A percentile compares a stretch with the other conserved stretches of the same genome.
Conservation (phyloP, 148 eudicot genomes). For the Simmondsia chinensis region DNA sequence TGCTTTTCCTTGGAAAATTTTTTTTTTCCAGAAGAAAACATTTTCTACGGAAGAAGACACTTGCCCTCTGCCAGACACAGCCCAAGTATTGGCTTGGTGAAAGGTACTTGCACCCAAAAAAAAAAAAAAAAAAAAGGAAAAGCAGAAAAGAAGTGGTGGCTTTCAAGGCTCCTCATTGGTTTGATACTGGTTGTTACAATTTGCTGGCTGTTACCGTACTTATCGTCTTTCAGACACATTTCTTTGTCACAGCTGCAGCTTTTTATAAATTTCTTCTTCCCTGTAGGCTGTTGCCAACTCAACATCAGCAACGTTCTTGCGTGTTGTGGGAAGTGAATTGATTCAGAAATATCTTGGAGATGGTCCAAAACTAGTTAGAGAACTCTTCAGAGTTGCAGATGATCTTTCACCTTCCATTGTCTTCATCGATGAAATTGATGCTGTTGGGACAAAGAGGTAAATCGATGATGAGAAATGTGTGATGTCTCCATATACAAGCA, state of each 20-base stretch:
- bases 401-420: conserved; percentile 97
- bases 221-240: no score
- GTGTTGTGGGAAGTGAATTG: conserved; percentile 97
- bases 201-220: no score
- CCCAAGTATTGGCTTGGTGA: no score
- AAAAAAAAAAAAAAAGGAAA: no score
- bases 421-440: conserved; percentile 96
- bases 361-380: conserved; percentile 93
- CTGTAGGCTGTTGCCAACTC: conserved; percentile 96
- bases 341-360: conserved; percentile 95
- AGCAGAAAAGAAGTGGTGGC: no score
- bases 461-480: not conserved
- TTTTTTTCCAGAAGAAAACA: no score
- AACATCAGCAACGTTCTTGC: conserved; percentile 89
- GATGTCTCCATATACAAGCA: not conserved
- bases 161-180: no score
- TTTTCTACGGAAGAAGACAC: no score
- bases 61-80: no score
- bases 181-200: no score
- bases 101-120: no score
- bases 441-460: conserved; percentile 93
- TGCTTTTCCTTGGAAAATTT: no score
- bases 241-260: not conserved
- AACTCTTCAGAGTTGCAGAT: conserved; percentile 96
- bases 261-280: not conserved